A percentile compares a stretch with the other conserved stretches of the same genome.
These are phyloP conservation scores for Trichosphaerium sp. DNA, from an alignment of 78 protist species.

Conservation along the genomic window DNA sequence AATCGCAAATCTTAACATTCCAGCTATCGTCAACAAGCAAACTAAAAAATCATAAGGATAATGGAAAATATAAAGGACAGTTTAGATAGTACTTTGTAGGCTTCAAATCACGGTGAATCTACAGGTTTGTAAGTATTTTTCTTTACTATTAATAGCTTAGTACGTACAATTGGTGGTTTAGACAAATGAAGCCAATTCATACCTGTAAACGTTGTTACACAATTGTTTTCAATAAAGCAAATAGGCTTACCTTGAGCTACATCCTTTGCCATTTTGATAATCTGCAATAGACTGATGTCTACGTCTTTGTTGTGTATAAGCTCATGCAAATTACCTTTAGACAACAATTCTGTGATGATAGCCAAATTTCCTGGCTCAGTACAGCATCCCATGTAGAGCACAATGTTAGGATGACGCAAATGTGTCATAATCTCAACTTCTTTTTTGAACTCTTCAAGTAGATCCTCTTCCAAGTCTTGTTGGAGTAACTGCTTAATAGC, in stretches of 20 bases:
- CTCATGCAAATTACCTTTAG: neutral
- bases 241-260: neutral
- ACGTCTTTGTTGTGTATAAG: neutral
- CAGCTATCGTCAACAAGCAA: too few relatives aligned
- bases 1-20: too few relatives aligned
- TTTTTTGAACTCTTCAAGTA: neutral
- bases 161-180: too few relatives aligned
- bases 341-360: constrained; percentile 7
- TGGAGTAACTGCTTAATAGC: constrained; percentile 10
- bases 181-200: too few relatives aligned
- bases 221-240: too few relatives aligned
- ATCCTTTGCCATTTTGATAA: neutral
- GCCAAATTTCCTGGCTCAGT: neutral
- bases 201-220: too few relatives aligned
- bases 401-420: constrained; percentile 26
- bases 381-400: constrained; percentile 33
- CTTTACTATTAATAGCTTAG: too few relatives aligned
- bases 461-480: neutral
- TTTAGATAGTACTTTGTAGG: too few relatives aligned
- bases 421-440: neutral
- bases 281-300: neutral
- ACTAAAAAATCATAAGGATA: too few relatives aligned
- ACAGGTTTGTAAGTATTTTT: too few relatives aligned
- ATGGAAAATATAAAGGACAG: too few relatives aligned
- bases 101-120: too few relatives aligned